These are phyloP conservation scores for Kwoniella mangroviensis DNA, from an alignment of 768 basidiomycete genomes.

Conservation along the genomic window DNA sequence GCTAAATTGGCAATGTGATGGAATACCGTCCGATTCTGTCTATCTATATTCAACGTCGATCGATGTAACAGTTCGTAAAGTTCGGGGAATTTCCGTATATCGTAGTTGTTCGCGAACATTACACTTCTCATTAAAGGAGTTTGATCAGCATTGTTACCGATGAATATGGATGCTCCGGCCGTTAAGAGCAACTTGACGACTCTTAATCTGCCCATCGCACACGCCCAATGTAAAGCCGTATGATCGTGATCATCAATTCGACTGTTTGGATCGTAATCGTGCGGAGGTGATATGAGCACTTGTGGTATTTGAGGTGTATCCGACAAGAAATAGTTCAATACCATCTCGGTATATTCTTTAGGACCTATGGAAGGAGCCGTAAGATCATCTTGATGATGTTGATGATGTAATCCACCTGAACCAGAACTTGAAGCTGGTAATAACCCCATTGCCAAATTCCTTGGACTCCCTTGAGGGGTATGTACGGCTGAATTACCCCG, in stretches of 20 bases:
- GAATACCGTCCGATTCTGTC: slow-evolving; percentile 94
- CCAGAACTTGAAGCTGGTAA: slow-evolving; percentile 13
- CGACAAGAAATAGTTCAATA: slow-evolving; percentile 97
- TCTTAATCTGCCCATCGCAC: slow-evolving; percentile 96
- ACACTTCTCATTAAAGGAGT: slow-evolving; percentile 98
- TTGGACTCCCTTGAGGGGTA: slow-evolving; percentile 40
- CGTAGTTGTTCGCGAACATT: slow-evolving; percentile 99
- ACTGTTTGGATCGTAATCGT: slow-evolving; percentile 92
- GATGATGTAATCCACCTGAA: slow-evolving; percentile 9
- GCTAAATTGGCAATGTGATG: slow-evolving; percentile 98
- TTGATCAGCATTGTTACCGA: slow-evolving; percentile 94
- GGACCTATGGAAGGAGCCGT: slow-evolving; percentile 44
- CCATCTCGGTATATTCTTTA: slow-evolving; percentile 80
- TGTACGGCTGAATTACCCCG: slow-evolving; percentile 44
- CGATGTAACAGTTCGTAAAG: slow-evolving; percentile 94
- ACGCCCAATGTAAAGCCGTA: slow-evolving; percentile 96
- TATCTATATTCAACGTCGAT: slow-evolving; percentile 98
- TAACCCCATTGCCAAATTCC: slow-evolving; percentile 29
- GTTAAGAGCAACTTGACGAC: slow-evolving; percentile 92
- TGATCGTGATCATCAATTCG: slow-evolving; percentile 98
- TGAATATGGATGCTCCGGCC: slow-evolving; percentile 94
- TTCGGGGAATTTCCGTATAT: slow-evolving; percentile 97
- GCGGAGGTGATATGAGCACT: slow-evolving; percentile 81
- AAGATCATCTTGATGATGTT: slow-evolving; percentile 25
- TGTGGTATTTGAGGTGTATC: slow-evolving; percentile 90